Percentiles rank a stretch among this genome's conserved stretches.
phyloP scores from a whole-genome alignment of 2,329 filamentous ascomycete species.

The Botryotinia calthae region DNA sequence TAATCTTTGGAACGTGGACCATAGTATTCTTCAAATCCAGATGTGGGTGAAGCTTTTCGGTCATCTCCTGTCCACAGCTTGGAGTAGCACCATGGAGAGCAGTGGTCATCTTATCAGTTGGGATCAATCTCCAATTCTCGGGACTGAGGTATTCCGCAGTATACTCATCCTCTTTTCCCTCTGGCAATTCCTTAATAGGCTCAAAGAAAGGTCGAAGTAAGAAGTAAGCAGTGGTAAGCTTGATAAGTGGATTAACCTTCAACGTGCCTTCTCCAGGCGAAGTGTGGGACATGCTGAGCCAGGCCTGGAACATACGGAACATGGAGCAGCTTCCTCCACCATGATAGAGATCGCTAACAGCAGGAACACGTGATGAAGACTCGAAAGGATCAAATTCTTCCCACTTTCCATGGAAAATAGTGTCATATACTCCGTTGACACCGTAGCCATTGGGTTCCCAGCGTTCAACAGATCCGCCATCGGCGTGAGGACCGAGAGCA shows the following conservation, averaged over 20 bases:
- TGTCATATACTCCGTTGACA: constrained; percentile 65
- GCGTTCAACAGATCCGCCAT: constrained; percentile 71
- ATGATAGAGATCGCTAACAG: constrained; percentile 72
- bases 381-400: constrained; percentile 83
- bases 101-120: constrained; percentile 45
- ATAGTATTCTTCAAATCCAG: constrained; percentile 59
- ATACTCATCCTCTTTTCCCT: constrained; percentile 46
- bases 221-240: constrained; percentile 73
- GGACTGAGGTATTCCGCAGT: constrained; percentile 13
- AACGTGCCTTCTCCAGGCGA: constrained; percentile 75
- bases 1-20: constrained; percentile 61
- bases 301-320: constrained; percentile 88
- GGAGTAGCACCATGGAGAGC: constrained; percentile 66
- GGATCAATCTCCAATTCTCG: constrained; percentile 56
- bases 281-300: constrained; percentile 75
- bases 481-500: constrained; percentile 69
- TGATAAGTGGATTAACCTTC: constrained; percentile 75
- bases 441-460: constrained; percentile 73
- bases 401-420: constrained; percentile 73
- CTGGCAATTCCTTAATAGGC: constrained; percentile 37
- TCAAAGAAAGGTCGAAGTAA: constrained; percentile 81
- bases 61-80: constrained; percentile 62
- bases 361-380: constrained; percentile 63
- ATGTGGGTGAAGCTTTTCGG: constrained; percentile 59
- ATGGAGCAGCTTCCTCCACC: constrained; percentile 79